phyloP scores from a whole-genome alignment of 495 filamentous ascomycete species.

The Talaromyces stipitatus region DNA sequence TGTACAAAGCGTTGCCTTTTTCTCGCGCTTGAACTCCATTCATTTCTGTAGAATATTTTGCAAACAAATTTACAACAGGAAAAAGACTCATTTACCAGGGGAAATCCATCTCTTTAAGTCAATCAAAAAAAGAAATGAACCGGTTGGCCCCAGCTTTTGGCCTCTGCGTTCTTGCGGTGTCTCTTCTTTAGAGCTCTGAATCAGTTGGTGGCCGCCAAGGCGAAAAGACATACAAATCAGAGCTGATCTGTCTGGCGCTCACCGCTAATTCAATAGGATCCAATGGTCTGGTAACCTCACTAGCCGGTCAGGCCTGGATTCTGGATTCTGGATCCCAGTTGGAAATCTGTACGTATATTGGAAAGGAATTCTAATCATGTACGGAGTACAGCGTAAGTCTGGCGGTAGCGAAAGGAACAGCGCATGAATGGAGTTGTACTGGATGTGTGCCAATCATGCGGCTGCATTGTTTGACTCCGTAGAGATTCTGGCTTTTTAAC shows the following conservation, averaged over 20 bases:
- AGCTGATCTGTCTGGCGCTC: constrained; percentile 1
- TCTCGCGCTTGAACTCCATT: not conserved
- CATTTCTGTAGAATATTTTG: not conserved
- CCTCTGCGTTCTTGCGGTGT: not conserved
- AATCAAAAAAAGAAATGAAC: not conserved
- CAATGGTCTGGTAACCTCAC: not conserved
- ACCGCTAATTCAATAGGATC: not conserved
- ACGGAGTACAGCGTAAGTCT: not conserved
- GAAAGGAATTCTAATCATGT: not conserved
- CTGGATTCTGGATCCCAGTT: not conserved
- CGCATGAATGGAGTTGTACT: not conserved
- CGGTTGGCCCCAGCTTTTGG: not conserved
- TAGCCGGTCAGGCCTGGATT: not conserved
- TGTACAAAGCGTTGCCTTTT: constrained; percentile 6
- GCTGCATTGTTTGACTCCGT: not conserved
- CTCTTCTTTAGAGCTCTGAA: not conserved
- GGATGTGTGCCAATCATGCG: not conserved
- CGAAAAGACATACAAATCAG: not conserved
- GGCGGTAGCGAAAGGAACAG: not conserved
- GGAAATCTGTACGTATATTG: not conserved
- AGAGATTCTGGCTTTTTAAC: not conserved
- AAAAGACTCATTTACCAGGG: not conserved
- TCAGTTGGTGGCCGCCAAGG: not conserved
- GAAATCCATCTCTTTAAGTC: not conserved
- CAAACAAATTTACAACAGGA: not conserved